These are phyloP conservation scores for Gossypium herbaceum DNA, from an alignment of 345 rosid species.

Conservation along the genomic window DNA sequence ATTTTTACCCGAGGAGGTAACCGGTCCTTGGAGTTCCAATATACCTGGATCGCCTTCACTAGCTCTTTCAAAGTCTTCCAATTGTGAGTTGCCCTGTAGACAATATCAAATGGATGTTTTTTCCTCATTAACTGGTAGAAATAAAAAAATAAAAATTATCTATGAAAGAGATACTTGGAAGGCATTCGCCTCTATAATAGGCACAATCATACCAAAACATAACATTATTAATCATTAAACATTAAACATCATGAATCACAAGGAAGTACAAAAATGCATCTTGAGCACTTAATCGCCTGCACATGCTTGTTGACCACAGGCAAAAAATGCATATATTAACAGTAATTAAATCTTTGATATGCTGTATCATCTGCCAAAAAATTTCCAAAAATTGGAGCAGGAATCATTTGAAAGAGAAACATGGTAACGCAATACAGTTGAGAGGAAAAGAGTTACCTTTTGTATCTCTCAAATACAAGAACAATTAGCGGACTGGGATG, in stretches of 20 bases:
- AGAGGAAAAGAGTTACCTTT: conserved; percentile 35
- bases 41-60: conserved; percentile 76
- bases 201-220: not conserved
- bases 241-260: not conserved
- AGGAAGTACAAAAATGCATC: not conserved
- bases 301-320: not conserved
- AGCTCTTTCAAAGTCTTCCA: conserved; percentile 89
- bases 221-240: not conserved
- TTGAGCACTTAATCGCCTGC: not conserved
- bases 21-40: conserved; percentile 77
- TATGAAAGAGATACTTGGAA: not conserved
- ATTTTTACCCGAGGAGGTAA: conserved; percentile 78
- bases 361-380: not conserved
- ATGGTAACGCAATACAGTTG: not conserved
- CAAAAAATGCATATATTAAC: not conserved
- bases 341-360: not conserved
- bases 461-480: conserved; percentile 78
- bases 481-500: conserved; percentile 83
- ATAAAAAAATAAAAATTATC: not conserved
- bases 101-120: conserved; percentile 6
- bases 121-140: not conserved
- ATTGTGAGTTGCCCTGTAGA: conserved; percentile 67
- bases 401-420: not conserved
- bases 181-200: not conserved
- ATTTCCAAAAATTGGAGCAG: not conserved